A percentile compares a stretch with the other conserved stretches of the same genome.
phyloP scores from a whole-genome alignment of 148 eudicot species.

The Fallopia convolvulus region DNA sequence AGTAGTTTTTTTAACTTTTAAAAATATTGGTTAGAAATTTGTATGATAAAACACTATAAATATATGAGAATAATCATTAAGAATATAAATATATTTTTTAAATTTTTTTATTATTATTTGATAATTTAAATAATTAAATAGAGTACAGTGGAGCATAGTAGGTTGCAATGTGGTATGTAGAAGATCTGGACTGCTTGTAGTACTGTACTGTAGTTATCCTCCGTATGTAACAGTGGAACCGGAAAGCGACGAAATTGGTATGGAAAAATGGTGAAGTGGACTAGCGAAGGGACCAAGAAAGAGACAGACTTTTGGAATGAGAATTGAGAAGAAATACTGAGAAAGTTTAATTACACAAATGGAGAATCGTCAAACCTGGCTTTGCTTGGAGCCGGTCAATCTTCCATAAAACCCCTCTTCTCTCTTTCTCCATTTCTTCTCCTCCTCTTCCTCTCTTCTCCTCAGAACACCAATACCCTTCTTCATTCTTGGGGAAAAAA shows the following conservation, averaged over 20 bases:
- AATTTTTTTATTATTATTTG: too few relatives aligned
- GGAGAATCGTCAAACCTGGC: constrained; percentile 5
- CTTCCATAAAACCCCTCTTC: background rate
- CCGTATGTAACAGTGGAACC: background rate
- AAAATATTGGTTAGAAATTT: too few relatives aligned
- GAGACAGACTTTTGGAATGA: background rate
- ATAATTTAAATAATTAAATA: too few relatives aligned
- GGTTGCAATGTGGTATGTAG: too few relatives aligned
- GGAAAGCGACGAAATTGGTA: background rate
- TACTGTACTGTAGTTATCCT: background rate
- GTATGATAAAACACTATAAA: too few relatives aligned
- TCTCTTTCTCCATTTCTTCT: background rate
- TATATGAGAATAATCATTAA: too few relatives aligned
- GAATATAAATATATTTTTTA: too few relatives aligned
- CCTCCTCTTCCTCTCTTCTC: background rate
- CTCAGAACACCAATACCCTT: background rate
- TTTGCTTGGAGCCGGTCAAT: background rate
- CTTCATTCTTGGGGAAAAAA: background rate
- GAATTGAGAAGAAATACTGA: background rate
- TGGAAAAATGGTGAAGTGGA: constrained; percentile 5
- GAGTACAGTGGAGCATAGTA: too few relatives aligned
- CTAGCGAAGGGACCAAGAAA: constrained; percentile 1
- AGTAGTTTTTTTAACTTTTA: too few relatives aligned
- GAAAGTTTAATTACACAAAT: background rate
- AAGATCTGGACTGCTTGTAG: too few relatives aligned